Percentiles rank a stretch among this genome's conserved stretches.
Evolutionary conservation across 1,284 basidiomycete species (phyloP).

Genomic region (Cystobasidiaceae sp.): DNA sequence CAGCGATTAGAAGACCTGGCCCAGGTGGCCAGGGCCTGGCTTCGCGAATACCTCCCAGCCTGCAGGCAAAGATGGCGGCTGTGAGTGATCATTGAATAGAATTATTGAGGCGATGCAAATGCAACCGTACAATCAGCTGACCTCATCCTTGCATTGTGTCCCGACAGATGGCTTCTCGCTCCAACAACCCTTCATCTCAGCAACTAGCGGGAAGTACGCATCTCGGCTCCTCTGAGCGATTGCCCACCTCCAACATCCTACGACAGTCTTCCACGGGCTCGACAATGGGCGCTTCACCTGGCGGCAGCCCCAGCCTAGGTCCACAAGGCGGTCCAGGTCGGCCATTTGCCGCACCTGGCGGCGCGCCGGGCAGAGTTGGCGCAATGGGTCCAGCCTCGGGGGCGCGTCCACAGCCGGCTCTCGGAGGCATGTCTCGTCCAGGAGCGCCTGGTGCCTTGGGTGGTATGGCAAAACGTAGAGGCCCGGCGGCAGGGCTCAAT

Average conservation of each 20-base stretch:
- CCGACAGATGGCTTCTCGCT: conserved; percentile 39
- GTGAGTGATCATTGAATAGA: conserved; percentile 57
- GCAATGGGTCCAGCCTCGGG: conserved; percentile 36
- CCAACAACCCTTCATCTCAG: conserved; percentile 27
- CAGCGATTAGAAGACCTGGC: conserved; percentile 38
- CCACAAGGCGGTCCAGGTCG: conserved; percentile 28
- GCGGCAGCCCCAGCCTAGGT: conserved; percentile 19
- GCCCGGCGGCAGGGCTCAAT: not conserved
- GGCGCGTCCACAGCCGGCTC: not conserved
- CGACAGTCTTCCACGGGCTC: conserved; percentile 33
- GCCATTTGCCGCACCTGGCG: conserved; percentile 42
- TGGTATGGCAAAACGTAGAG: conserved; percentile 17
- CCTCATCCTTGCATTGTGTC: too few relatives aligned
- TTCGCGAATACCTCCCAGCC: conserved; percentile 64
- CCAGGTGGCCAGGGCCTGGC: conserved; percentile 25
- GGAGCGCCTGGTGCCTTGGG: too few relatives aligned
- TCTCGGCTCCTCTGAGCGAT: conserved; percentile 31
- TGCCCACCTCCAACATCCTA: conserved; percentile 34
- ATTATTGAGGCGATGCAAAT: too few relatives aligned
- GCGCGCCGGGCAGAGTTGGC: conserved; percentile 38
- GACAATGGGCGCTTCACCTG: conserved; percentile 29
- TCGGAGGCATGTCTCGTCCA: too few relatives aligned
- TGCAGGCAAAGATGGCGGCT: conserved; percentile 89
- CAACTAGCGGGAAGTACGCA: conserved; percentile 15
- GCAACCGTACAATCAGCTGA: too few relatives aligned